Conservation (phyloP, 2,329 filamentous ascomycete species). For the Nigrospora sphaerica region DNA sequence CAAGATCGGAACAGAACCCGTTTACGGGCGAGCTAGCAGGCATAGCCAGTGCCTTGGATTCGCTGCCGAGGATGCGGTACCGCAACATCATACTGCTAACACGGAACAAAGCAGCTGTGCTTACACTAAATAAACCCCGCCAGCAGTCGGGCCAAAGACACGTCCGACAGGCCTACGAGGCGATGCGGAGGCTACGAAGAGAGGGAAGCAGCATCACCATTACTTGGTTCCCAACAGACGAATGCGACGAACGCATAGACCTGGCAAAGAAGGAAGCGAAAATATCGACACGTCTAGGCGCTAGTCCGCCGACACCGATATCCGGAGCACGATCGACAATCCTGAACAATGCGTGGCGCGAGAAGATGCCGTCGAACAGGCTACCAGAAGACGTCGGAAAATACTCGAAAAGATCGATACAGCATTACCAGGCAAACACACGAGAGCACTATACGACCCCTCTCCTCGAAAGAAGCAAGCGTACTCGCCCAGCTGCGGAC, state of each 20-base stretch:
- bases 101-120: conserved; percentile 1
- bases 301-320: background rate
- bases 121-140: background rate
- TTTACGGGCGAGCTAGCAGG: conserved; percentile 1
- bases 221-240: no score
- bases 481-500: background rate
- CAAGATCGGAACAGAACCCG: conserved; percentile 1
- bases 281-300: no score
- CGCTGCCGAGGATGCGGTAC: conserved; percentile 13
- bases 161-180: background rate
- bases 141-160: conserved; percentile 2
- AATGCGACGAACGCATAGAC: no score
- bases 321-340: conserved; percentile 1
- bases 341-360: background rate
- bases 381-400: background rate
- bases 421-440: conserved; percentile 1
- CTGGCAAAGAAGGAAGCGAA: no score
- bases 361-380: background rate
- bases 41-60: conserved; percentile 13
- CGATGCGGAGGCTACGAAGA: background rate
- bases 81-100: background rate
- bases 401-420: conserved; percentile 1
- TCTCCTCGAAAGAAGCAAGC: background rate
- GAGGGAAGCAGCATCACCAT: no score
- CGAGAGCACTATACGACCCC: background rate